phyloP scores from a whole-genome alignment of 768 basidiomycete species.

The Amanita inopinata region DNA sequence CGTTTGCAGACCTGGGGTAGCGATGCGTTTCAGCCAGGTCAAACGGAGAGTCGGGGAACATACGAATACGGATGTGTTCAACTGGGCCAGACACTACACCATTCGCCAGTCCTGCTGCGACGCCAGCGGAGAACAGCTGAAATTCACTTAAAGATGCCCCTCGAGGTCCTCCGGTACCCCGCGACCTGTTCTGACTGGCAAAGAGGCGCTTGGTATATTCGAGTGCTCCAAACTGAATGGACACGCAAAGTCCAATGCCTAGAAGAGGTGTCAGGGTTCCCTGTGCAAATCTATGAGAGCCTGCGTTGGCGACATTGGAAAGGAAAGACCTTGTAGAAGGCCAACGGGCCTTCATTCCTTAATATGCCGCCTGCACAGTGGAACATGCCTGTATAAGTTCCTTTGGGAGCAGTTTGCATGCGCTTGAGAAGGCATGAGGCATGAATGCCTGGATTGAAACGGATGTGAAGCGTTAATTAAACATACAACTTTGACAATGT shows the following conservation, averaged over 20 bases:
- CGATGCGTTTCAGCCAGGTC: slow-evolving; percentile 4
- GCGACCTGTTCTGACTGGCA: slow-evolving; percentile 45
- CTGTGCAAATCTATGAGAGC: slow-evolving; percentile 26
- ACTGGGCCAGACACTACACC: slow-evolving; percentile 92
- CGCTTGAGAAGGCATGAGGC: slow-evolving; percentile 37
- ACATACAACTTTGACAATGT: slow-evolving; percentile 94
- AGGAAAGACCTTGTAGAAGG: slow-evolving; percentile 80
- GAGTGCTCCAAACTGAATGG: slow-evolving; percentile 90
- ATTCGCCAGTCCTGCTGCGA: slow-evolving; percentile 83
- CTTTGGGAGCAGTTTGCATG: slow-evolving; percentile 89
- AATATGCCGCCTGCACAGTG: slow-evolving; percentile 86
- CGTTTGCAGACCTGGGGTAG: slow-evolving; percentile 75
- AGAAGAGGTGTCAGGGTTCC: slow-evolving; percentile 85
- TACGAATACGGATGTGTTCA: slow-evolving; percentile 94
- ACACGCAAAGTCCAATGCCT: slow-evolving; percentile 91
- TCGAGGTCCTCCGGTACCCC: slow-evolving; percentile 54
- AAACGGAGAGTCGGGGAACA: slow-evolving; percentile 18
- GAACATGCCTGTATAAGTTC: slow-evolving; percentile 82
- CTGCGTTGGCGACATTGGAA: slow-evolving; percentile 1
- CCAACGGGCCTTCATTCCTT: slow-evolving; percentile 84
- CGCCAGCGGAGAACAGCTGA: slow-evolving; percentile 72
- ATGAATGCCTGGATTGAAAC: neutral
- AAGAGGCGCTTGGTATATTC: slow-evolving; percentile 82
- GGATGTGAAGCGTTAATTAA: slow-evolving; percentile 3
- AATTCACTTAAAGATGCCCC: slow-evolving; percentile 46